phyloP scores from a whole-genome alignment of 1,284 basidiomycete species.

The Irpex sp. region DNA sequence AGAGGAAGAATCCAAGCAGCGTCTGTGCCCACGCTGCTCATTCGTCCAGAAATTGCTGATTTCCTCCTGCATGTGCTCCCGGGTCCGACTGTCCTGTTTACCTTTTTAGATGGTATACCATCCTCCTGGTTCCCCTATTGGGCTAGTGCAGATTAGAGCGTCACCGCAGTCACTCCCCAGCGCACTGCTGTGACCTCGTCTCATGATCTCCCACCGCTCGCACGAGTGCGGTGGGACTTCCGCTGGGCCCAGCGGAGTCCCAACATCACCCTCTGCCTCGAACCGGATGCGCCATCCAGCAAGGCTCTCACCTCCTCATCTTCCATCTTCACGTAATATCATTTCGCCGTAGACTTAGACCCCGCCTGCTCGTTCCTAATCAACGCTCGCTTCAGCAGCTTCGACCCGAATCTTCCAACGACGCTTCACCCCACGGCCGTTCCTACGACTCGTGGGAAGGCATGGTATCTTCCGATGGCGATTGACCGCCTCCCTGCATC shows the following conservation, averaged over 20 bases:
- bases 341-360: slow-evolving; percentile 2
- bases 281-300: neutral
- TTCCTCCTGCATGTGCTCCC: slow-evolving; percentile 16
- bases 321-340: slow-evolving; percentile 10
- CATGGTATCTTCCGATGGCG: neutral
- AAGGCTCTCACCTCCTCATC: slow-evolving; percentile 2
- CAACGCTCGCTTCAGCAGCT: neutral
- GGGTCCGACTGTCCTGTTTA: slow-evolving; percentile 27
- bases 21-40: slow-evolving; percentile 12
- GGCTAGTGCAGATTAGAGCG: slow-evolving; percentile 25
- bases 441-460: slow-evolving; percentile 4
- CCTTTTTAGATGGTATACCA: slow-evolving; percentile 28
- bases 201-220: slow-evolving; percentile 22
- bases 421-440: slow-evolving; percentile 2
- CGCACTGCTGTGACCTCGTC: slow-evolving; percentile 18
- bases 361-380: neutral
- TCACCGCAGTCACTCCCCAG: slow-evolving; percentile 13
- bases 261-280: slow-evolving; percentile 2
- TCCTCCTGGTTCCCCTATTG: slow-evolving; percentile 26
- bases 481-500: too few species aligned
- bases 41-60: slow-evolving; percentile 18
- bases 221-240: slow-evolving; percentile 3
- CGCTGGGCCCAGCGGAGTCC: slow-evolving; percentile 1
- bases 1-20: slow-evolving; percentile 6
- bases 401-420: slow-evolving; percentile 1